phyloP scores from a whole-genome alignment of 768 basidiomycete species.

The Lactifluus piperatus region DNA sequence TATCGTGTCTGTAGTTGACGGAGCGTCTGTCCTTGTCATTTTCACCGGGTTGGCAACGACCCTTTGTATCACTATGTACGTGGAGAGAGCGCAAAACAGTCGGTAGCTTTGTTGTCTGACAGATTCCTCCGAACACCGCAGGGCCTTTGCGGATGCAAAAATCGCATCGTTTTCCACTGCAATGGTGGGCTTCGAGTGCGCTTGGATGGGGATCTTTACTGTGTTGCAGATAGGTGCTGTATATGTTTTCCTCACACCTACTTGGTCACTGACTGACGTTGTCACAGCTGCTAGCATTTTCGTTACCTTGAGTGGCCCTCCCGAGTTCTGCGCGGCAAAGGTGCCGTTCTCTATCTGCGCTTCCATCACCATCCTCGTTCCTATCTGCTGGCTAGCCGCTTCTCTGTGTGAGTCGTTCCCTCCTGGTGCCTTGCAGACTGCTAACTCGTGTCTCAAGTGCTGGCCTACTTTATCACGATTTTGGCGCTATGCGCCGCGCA shows the following conservation, averaged over 20 bases:
- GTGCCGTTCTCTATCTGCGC: slow-evolving; percentile 21
- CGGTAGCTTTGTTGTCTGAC: slow-evolving; percentile 37
- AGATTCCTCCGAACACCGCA: neutral
- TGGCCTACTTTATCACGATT: slow-evolving; percentile 48
- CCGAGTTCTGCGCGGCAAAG: slow-evolving; percentile 27
- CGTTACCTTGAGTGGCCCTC: slow-evolving; percentile 37
- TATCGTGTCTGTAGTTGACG: neutral
- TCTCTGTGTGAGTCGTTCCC: slow-evolving; percentile 22
- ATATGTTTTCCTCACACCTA: neutral
- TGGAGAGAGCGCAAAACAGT: slow-evolving; percentile 24
- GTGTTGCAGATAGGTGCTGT: slow-evolving; percentile 38
- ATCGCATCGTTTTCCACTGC: slow-evolving; percentile 32
- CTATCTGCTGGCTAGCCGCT: slow-evolving; percentile 26
- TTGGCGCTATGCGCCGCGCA: slow-evolving; percentile 41
- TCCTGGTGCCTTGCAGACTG: neutral
- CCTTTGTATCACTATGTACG: slow-evolving; percentile 36
- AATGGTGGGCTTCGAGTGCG: slow-evolving; percentile 43
- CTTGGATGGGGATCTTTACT: slow-evolving; percentile 43
- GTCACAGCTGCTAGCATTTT: slow-evolving; percentile 40
- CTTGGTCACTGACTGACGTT: neutral
- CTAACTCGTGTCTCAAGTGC: slow-evolving; percentile 26
- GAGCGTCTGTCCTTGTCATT: neutral
- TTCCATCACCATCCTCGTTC: slow-evolving; percentile 24
- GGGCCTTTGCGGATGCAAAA: slow-evolving; percentile 30
- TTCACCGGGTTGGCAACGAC: neutral